phyloP scores from a whole-genome alignment of 2,329 filamentous ascomycete species.

The Apiospora koreana region DNA sequence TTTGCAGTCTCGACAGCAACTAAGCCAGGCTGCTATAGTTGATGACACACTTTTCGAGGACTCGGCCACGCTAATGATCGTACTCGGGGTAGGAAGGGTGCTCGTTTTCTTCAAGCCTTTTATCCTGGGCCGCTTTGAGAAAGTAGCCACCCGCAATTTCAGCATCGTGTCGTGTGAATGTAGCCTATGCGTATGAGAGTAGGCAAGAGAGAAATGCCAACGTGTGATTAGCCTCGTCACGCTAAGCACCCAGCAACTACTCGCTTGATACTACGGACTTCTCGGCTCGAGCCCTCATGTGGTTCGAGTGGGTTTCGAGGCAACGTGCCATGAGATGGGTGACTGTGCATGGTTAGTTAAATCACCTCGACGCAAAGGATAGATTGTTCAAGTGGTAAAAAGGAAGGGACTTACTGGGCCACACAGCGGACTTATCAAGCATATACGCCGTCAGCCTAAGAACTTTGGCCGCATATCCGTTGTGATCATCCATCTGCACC shows the following conservation, averaged over 20 bases:
- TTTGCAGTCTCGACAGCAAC: background rate
- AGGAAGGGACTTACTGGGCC: constrained; percentile 69
- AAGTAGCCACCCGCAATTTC: background rate
- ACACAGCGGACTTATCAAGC: constrained; percentile 85
- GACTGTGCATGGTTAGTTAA: constrained; percentile 31
- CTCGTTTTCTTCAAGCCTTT: background rate
- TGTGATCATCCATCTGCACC: constrained; percentile 60
- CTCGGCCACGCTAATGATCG: background rate
- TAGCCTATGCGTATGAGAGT: background rate
- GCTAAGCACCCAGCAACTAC: constrained; percentile 18
- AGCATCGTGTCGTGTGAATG: background rate
- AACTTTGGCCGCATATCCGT: constrained; percentile 83
- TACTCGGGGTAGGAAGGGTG: background rate
- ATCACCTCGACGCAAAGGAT: background rate
- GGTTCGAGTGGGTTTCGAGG: constrained; percentile 55
- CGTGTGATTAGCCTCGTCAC: background rate
- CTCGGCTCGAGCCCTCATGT: constrained; percentile 53
- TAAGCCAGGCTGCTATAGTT: background rate
- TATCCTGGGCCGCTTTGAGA: background rate
- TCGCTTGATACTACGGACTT: constrained; percentile 48
- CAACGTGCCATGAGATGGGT: constrained; percentile 57
- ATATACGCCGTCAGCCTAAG: constrained; percentile 82
- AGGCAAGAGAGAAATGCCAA: too few relatives aligned
- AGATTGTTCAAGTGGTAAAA: background rate
- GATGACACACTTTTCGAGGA: background rate